Base-by-base conservation (phyloP, 2,329 filamentous ascomycete genomes). In the Graphilbum ipis-grandicollis region DNA sequence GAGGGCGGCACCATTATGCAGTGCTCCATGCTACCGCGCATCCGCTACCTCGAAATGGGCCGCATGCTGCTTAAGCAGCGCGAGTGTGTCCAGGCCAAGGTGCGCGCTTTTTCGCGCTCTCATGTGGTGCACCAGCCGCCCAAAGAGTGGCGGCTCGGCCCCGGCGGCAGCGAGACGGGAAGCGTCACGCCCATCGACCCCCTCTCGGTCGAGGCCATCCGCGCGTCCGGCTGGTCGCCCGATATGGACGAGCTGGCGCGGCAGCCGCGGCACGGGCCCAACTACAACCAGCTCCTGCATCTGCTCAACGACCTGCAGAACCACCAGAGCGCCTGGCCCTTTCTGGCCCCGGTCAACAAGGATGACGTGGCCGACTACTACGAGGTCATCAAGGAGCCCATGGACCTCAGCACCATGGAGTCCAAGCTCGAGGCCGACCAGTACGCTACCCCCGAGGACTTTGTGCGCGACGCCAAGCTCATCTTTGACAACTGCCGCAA, bases 1-100 rank as follows among this genome's bases (percentile, higher is more conserved):
- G 90, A 98, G 58, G 90, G 90, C 40, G 90, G 90, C 40, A 98
- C 90, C 0, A 93, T 98, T 43, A 98, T 98, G 90, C 90, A 98
- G 60, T 98, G 90, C 52, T 84, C 80, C 36, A 96, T 98, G 90
- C 69, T 98, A 17, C 88, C 88, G 8, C 81, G 80, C 43, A 84
- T 96, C 38, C 80, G 90, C 35, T 98, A 98, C 56, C 75, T 98
- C 6, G 88, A 98, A 56, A 74, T 77, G 50, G 81, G 84, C 3
- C 79, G 86, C 43, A 93, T 98, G 84, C 68, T 98, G 2, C 70
- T 93, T 34, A 96, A 98, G 62, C 90, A 98, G 55, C 96, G 94
- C 55, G 90, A 94, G 55, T 80, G 79, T 37, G 85, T 96, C 3
- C 79, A 86, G 49, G 86, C 86, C 43, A 98, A 98, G 61, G 94